Evolutionary conservation across 441 rosid species (phyloP), one percentile per base, ranked within the genome.

Genomic region (Hura crepitans): DNA sequence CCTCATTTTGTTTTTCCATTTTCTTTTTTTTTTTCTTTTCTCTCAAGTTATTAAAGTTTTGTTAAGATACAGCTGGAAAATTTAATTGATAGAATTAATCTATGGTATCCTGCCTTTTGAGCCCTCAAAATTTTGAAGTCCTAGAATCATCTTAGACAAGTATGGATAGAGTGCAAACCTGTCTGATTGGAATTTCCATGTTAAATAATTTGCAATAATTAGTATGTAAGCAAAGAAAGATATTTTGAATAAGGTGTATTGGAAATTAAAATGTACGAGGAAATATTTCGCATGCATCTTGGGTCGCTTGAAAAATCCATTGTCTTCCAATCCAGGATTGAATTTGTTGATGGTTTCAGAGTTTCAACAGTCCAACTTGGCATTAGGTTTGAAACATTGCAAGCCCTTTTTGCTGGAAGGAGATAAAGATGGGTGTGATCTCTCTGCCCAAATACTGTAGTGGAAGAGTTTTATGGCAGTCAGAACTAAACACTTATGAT

Each of bases 251-350:
- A 30, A 37, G 30, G 27, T 20, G 28, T 31, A 13, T 54, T 75
- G 42, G 6, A 20, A 39, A 60, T 56, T 39, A 47, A 59, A 47
- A 64, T 66, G 33, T 59, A 46, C 69, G 62, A 62, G 67, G 56
- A 70, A 68, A 66, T 53, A 53, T 43, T 72, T 50, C 42, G 51
- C 25, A 60, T 62, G 75, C 77, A 71, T 65, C 60, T 69, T 46
- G 72, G 65, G 45, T 71, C 74, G 78, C 76, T 74, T 35, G 59
- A 73, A 68, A 76, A 74, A 68, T 61, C 70, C 74, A 60, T 42
- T 33, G 64, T 56, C 64, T 54, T 51, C 74, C 60, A 72, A 61
- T 51, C 51, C 39, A 12, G 60, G 56, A 76, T 71, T 15, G 1
- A 53, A 67, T 56, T 65, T 71, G 61, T 71, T 74, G 74, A 62